Conservation (phyloP, 352 stramenopile genomes). For the Globisporangium mamillatum region DNA sequence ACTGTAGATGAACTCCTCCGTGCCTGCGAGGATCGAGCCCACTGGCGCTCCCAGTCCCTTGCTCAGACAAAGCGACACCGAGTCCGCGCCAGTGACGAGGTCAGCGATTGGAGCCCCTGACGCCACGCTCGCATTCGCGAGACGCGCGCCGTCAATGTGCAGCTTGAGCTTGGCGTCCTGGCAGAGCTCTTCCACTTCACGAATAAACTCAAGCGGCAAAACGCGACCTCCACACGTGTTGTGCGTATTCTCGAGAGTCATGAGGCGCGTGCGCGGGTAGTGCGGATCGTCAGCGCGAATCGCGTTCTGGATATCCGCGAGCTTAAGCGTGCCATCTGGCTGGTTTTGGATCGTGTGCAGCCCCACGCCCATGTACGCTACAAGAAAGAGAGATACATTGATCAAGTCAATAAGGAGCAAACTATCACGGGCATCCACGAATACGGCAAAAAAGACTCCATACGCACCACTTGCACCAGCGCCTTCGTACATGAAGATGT, state of each 20-base stretch:
- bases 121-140: slow-evolving; percentile 94
- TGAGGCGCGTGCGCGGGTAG: slow-evolving; percentile 83
- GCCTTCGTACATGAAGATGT: slow-evolving; percentile 98
- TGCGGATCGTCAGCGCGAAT: slow-evolving; percentile 79
- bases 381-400: neutral
- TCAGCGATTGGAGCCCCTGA: slow-evolving; percentile 60
- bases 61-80: slow-evolving; percentile 94
- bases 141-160: slow-evolving; percentile 94
- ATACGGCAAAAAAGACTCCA: too few species aligned
- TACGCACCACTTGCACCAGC: slow-evolving; percentile 77
- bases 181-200: slow-evolving; percentile 67
- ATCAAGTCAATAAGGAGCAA: neutral
- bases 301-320: slow-evolving; percentile 79
- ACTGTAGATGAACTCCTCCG: slow-evolving; percentile 84
- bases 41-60: slow-evolving; percentile 95
- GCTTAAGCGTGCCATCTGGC: slow-evolving; percentile 78
- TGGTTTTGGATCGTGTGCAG: slow-evolving; percentile 85
- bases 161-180: slow-evolving; percentile 80
- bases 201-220: slow-evolving; percentile 84
- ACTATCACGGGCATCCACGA: neutral
- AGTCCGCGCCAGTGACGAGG: slow-evolving; percentile 86
- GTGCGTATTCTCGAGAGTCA: slow-evolving; percentile 98
- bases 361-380: slow-evolving; percentile 89
- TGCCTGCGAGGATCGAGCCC: slow-evolving; percentile 92
- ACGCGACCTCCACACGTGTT: slow-evolving; percentile 94